Evolutionary conservation across 805 yeast species (phyloP).

Genomic region (Candida manassasensis): DNA sequence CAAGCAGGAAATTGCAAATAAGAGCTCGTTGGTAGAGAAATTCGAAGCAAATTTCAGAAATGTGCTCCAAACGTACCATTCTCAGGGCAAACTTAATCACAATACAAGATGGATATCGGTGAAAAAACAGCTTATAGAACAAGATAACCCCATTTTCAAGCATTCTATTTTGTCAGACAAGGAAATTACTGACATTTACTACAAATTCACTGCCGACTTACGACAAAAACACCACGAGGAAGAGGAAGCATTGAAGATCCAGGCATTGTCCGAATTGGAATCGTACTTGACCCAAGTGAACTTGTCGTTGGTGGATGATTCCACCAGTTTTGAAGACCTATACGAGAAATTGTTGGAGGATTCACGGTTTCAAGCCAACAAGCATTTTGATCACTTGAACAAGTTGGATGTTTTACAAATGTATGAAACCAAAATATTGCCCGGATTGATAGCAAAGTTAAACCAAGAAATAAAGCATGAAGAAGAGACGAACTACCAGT

Average conservation of each 20-base stretch:
- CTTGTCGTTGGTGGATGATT: slow-evolving; percentile 21
- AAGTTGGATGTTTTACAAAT: slow-evolving; percentile 57
- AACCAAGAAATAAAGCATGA: slow-evolving; percentile 17
- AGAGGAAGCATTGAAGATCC: slow-evolving; percentile 27
- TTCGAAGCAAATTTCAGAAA: slow-evolving; percentile 51
- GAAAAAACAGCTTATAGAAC: slow-evolving; percentile 42
- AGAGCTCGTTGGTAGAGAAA: slow-evolving; percentile 48
- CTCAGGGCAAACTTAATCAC: slow-evolving; percentile 39
- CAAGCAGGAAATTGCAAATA: slow-evolving; percentile 49
- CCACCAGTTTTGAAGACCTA: slow-evolving; percentile 36
- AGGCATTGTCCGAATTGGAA: slow-evolving; percentile 51
- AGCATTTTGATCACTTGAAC: slow-evolving; percentile 47
- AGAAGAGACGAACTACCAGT: slow-evolving; percentile 41
- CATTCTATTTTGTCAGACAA: slow-evolving; percentile 56
- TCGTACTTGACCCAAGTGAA: slow-evolving; percentile 43
- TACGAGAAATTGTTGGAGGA: slow-evolving; percentile 37
- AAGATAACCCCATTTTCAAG: slow-evolving; percentile 63
- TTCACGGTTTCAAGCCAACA: slow-evolving; percentile 53
- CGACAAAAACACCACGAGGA: slow-evolving; percentile 23
- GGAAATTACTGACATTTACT: slow-evolving; percentile 51
- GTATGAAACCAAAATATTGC: slow-evolving; percentile 39
- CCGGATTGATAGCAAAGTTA: slow-evolving; percentile 18
- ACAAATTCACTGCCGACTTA: slow-evolving; percentile 43
- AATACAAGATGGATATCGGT: slow-evolving; percentile 64
- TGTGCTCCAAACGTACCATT: slow-evolving; percentile 36